These are phyloP conservation scores for Rachicladosporium sp. DNA, from an alignment of 2,329 filamentous ascomycete species.

Conservation along the genomic window DNA sequence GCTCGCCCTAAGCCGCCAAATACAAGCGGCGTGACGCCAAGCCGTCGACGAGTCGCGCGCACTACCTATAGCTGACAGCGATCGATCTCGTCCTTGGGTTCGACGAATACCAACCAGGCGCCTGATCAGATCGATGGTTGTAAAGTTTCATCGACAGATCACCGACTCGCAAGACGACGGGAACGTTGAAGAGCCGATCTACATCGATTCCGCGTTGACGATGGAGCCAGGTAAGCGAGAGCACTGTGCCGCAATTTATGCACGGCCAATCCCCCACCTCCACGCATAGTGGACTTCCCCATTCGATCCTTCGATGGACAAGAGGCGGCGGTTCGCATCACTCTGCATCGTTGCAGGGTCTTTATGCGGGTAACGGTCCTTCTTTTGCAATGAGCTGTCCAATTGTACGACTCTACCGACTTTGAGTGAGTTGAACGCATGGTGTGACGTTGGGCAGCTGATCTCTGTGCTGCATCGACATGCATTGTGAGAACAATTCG, in stretches of 20 bases:
- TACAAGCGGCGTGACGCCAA: conserved; percentile 2
- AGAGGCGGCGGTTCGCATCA: background rate
- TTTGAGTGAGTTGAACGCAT: conserved; percentile 1
- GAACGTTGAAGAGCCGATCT: conserved; percentile 5
- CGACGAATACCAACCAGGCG: background rate
- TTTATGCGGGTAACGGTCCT: conserved; percentile 4
- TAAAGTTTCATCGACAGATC: conserved; percentile 2
- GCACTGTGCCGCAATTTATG: conserved; percentile 10
- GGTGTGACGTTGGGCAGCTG: conserved; percentile 17
- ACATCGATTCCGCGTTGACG: conserved; percentile 13
- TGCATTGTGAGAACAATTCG: conserved; percentile 4
- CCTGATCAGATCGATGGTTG: conserved; percentile 1
- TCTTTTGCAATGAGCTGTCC: background rate
- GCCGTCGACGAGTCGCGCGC: background rate
- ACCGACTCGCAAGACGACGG: conserved; percentile 1
- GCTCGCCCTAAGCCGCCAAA: conserved; percentile 2
- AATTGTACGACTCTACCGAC: conserved; percentile 4
- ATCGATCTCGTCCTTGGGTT: background rate
- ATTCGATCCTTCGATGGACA: background rate
- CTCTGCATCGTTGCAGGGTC: background rate
- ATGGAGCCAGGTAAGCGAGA: conserved; percentile 22
- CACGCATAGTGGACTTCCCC: background rate
- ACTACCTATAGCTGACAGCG: background rate
- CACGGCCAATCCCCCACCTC: conserved; percentile 7
- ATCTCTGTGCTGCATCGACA: conserved; percentile 11